Base-by-base conservation (phyloP, 345 rosid genomes). In the Bruguiera sexangula region DNA sequence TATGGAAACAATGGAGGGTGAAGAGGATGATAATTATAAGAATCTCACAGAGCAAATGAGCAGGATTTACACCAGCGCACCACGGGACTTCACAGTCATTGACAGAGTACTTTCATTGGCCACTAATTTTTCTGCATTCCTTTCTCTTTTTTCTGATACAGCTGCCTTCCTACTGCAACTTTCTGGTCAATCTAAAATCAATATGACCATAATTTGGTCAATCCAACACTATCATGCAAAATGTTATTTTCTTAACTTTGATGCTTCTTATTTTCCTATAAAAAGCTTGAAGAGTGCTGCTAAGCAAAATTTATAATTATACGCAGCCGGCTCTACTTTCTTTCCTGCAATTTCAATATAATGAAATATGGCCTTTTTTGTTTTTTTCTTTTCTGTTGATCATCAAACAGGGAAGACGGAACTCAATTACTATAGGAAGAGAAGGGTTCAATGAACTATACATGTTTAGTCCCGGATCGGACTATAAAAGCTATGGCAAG, bases 381-480 rank as follows among this genome's bases (percentile, higher is more conserved):
- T 9, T 10, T 34, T 36, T 5, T 18, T 32, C n/a, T 43, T 8
- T 10, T 6, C 13, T 31, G 43, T 16, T 7, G 19, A 4, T 3
- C 37, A 48, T 8, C 10, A 65, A 71, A 69, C 83, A 94, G 97
- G 95, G 98, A 19, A 83, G 91, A 81, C 85, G 97, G 68, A 91
- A 89, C 86, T 91, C 97, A 4, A 85, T 94, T 43, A 77, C 70
- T 22, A 75, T 87, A 53, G 87, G 89, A 71, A 81, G 96, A 75
- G 83, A 79, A 4, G 96, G 96, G 6, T 88, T 89, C 37, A 81
- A 87, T 30, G 97, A 89, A 80, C 72, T 91, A 55, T 94, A 94
- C 71, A 70, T 94, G 66, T 82, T 80, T 75, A 94, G 98, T 68
- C 97, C 98, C 11, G 96, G 98, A 20, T 88, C 96, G 16, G 78